These are phyloP conservation scores for Lactarius hatsudake DNA, from an alignment of 768 basidiomycete genomes.

Conservation along the genomic window DNA sequence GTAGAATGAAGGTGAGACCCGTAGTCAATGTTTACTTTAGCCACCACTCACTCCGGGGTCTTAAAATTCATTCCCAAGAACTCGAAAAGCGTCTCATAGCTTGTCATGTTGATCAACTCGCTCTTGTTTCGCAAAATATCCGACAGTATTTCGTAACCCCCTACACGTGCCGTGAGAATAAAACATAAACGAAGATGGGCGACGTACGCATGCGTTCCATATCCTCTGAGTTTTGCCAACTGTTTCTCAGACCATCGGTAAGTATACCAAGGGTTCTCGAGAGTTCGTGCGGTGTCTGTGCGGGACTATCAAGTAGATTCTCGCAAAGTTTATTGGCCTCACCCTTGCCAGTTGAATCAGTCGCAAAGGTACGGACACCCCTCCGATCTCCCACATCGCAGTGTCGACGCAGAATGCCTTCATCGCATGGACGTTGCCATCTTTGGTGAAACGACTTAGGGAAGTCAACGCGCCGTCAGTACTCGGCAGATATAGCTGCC, in stretches of 20 bases:
- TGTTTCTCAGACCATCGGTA: slow-evolving; percentile 73
- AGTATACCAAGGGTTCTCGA: slow-evolving; percentile 70
- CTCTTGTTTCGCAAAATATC: slow-evolving; percentile 71
- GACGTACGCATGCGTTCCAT: slow-evolving; percentile 82
- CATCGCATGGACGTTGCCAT: slow-evolving; percentile 61
- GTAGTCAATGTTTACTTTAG: background rate
- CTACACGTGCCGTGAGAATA: slow-evolving; percentile 38
- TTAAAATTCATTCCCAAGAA: slow-evolving; percentile 84
- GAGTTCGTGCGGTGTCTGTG: slow-evolving; percentile 72
- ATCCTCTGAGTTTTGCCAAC: slow-evolving; percentile 93
- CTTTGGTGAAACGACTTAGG: slow-evolving; percentile 24
- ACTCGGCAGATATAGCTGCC: slow-evolving; percentile 28
- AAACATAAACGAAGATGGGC: background rate
- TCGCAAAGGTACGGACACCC: slow-evolving; percentile 67
- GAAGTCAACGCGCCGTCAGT: slow-evolving; percentile 15
- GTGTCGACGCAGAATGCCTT: slow-evolving; percentile 65
- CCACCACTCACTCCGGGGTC: slow-evolving; percentile 63
- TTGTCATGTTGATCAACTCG: slow-evolving; percentile 70
- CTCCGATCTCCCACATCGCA: slow-evolving; percentile 80
- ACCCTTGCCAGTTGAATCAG: slow-evolving; percentile 78
- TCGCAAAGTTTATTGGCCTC: slow-evolving; percentile 27
- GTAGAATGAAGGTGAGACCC: slow-evolving; percentile 3
- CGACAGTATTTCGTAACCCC: slow-evolving; percentile 84
- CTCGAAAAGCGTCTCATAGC: slow-evolving; percentile 81
- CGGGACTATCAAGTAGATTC: background rate